phyloP scores from a whole-genome alignment of 208 protist species.

The Crithidia bombi region DNA sequence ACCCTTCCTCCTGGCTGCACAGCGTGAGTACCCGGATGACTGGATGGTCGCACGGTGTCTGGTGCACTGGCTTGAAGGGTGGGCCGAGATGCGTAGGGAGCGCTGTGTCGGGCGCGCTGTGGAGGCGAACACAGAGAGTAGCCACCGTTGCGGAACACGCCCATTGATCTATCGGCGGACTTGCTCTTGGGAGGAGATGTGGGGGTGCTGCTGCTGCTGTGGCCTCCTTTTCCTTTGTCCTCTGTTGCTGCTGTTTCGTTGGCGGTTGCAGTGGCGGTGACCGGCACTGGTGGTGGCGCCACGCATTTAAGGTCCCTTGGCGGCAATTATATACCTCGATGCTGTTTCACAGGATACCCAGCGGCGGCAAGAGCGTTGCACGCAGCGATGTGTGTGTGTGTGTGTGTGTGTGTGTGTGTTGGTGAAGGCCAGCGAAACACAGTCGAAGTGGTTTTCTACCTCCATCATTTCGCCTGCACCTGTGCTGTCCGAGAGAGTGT shows the following conservation, averaged over 20 bases:
- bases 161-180: constrained; percentile 32
- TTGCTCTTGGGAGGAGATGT: constrained; percentile 18
- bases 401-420: constrained; percentile 4
- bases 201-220: background rate
- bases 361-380: constrained; percentile 33
- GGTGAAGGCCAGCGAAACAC: constrained; percentile 34
- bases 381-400: background rate
- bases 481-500: constrained; percentile 31
- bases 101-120: too few species aligned
- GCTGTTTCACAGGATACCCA: constrained; percentile 48
- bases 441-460: constrained; percentile 27
- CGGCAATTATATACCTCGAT: constrained; percentile 38
- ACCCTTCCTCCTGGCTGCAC: background rate
- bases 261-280: background rate
- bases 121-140: constrained; percentile 24
- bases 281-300: background rate
- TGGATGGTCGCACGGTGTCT: too few species aligned
- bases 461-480: constrained; percentile 36
- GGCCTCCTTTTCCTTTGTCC: background rate
- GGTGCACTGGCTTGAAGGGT: background rate
- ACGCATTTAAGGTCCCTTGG: constrained; percentile 40
- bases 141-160: constrained; percentile 31
- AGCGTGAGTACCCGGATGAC: background rate
- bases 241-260: background rate
- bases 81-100: background rate